Conservation (phyloP, 257 asterid genomes). For the Cynanchum wilfordii region DNA sequence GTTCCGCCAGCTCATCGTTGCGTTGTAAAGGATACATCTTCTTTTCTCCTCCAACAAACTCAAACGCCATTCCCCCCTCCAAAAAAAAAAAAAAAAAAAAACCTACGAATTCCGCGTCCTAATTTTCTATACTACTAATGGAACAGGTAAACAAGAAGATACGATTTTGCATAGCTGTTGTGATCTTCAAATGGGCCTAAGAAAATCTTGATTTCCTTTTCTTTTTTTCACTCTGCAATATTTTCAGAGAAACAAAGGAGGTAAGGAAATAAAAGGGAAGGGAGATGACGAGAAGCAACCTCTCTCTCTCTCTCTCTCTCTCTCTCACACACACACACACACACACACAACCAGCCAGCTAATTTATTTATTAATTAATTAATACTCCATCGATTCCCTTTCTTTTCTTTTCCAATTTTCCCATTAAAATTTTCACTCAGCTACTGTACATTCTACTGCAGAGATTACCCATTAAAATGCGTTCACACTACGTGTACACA, state of each 20-base stretch:
- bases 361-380: neutral
- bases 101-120: neutral
- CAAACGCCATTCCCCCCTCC: neutral
- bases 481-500: slow-evolving; percentile 7
- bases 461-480: neutral
- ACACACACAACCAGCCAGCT: neutral
- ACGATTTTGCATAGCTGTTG: slow-evolving; percentile 7
- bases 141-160: slow-evolving; percentile 11
- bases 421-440: neutral
- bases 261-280: too few species aligned
- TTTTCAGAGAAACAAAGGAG: slow-evolving; percentile 7
- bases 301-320: neutral
- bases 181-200: slow-evolving; percentile 13
- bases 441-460: neutral
- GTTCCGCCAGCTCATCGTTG: slow-evolving; percentile 12
- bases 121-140: neutral
- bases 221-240: neutral
- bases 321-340: too few species aligned
- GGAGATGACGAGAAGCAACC: neutral
- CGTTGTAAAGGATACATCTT: slow-evolving; percentile 18
- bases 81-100: too few species aligned
- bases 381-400: neutral
- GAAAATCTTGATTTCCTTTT: neutral
- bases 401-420: neutral
- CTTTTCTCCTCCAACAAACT: neutral